Evolutionary conservation across 176 grass and related monocot genomes (phyloP).

Genomic region (Carex cristatella): DNA sequence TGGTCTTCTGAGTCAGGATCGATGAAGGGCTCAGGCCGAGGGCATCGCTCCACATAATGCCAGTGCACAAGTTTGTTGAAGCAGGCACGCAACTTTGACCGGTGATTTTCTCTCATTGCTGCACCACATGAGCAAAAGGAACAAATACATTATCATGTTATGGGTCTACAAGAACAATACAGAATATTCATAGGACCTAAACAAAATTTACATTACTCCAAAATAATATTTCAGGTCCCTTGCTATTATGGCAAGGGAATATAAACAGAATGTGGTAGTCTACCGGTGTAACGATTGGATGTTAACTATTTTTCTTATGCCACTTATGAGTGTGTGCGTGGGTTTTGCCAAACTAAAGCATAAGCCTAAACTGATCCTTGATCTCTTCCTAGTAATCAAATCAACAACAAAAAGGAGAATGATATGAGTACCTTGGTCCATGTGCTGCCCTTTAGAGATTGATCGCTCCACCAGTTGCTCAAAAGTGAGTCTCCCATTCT

Average conservation of each 20-base stretch:
- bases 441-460: constrained; percentile 26
- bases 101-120: not conserved
- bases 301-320: constrained; percentile 42
- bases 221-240: not conserved
- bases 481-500: constrained; percentile 92
- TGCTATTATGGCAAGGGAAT: not conserved
- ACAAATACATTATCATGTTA: not conserved
- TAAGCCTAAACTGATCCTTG: too few relatives aligned
- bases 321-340: not conserved
- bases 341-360: not conserved
- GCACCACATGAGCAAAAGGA: not conserved
- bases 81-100: constrained; percentile 4
- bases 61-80: constrained; percentile 59
- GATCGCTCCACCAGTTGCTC: constrained; percentile 62
- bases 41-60: constrained; percentile 83
- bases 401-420: constrained; percentile 7
- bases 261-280: not conserved
- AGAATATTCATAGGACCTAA: not conserved
- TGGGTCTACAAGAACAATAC: not conserved
- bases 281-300: not conserved
- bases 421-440: constrained; percentile 24
- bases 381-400: not conserved
- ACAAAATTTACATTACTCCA: not conserved
- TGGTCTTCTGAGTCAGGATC: constrained; percentile 45
- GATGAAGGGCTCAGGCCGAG: constrained; percentile 62